Percentiles rank a stretch among this genome's conserved stretches.
Conservation (phyloP, 2,329 filamentous ascomycete species). For the Alternaria panax region DNA sequence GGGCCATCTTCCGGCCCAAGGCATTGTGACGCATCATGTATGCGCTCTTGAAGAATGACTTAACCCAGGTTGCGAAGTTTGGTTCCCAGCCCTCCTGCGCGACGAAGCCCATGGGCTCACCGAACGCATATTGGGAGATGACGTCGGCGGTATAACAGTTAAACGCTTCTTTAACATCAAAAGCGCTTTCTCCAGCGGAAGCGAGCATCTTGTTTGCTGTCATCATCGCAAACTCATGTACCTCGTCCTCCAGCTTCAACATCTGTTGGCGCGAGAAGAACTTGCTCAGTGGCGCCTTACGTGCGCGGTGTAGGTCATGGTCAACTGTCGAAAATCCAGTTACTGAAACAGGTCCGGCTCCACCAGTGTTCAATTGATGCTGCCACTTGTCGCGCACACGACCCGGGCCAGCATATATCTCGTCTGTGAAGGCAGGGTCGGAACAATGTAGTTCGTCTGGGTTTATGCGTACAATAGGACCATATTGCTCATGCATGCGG, state of each 20-base stretch:
- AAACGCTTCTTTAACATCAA: constrained; percentile 39
- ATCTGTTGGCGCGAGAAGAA: constrained; percentile 49
- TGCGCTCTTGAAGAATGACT: constrained; percentile 36
- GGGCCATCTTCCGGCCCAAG: constrained; percentile 31
- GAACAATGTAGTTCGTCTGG: constrained; percentile 44
- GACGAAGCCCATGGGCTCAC: constrained; percentile 38
- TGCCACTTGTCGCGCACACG: constrained; percentile 33
- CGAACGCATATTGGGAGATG: constrained; percentile 37
- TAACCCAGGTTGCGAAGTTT: constrained; percentile 37
- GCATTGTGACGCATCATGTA: constrained; percentile 41
- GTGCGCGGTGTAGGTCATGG: constrained; percentile 44
- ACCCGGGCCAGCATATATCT: constrained; percentile 42
- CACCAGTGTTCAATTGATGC: constrained; percentile 36
- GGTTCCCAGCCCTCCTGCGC: constrained; percentile 39
- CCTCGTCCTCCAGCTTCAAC: constrained; percentile 34
- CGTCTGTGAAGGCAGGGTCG: constrained; percentile 43
- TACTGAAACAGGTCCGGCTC: constrained; percentile 31
- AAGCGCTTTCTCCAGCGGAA: constrained; percentile 28
- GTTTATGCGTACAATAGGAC: constrained; percentile 39
- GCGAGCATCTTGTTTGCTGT: constrained; percentile 28
- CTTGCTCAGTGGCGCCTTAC: constrained; percentile 42
- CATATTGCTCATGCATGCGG: constrained; percentile 45
- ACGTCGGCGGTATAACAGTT: constrained; percentile 39
- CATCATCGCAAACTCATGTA: constrained; percentile 28
- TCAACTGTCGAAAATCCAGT: constrained; percentile 38